phyloP scores from a whole-genome alignment of 1,284 basidiomycete species.

The Cryptococcus sp. region DNA sequence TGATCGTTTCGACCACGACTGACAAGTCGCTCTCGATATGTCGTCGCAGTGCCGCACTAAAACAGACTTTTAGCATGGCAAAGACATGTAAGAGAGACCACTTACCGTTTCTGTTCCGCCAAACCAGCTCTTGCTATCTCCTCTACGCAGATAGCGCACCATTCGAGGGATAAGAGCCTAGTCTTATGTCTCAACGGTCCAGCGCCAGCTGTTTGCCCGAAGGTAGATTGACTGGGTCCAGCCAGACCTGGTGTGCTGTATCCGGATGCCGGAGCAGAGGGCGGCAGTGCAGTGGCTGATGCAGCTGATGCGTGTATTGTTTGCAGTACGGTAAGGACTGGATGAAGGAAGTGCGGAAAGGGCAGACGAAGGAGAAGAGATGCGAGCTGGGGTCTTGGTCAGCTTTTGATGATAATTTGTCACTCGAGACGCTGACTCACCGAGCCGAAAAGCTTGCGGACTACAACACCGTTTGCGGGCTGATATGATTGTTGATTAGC shows the following conservation, averaged over 20 bases:
- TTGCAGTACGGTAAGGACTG: conserved; percentile 41
- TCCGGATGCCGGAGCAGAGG: conserved; percentile 37
- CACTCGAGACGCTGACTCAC: conserved; percentile 56
- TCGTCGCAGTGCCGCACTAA: conserved; percentile 36
- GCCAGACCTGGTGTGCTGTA: conserved; percentile 57
- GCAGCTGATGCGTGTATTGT: conserved; percentile 37
- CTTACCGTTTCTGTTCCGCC: conserved; percentile 71
- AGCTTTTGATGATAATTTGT: not conserved
- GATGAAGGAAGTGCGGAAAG: conserved; percentile 42
- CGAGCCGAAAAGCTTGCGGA: conserved; percentile 81
- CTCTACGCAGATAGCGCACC: conserved; percentile 78
- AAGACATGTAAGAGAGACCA: conserved; percentile 6
- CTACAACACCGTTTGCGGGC: conserved; percentile 59
- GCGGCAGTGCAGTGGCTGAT: conserved; percentile 34
- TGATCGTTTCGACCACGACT: conserved; percentile 69
- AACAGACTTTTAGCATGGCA: conserved; percentile 2
- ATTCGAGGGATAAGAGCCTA: conserved; percentile 62
- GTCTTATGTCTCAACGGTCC: conserved; percentile 27
- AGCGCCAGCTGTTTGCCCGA: conserved; percentile 14
- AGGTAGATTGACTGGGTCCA: conserved; percentile 24
- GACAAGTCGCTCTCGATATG: conserved; percentile 60
- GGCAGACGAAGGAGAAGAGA: conserved; percentile 45
- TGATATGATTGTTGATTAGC: conserved; percentile 36
- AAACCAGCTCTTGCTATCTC: conserved; percentile 74
- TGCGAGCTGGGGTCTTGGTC: conserved; percentile 33